Evolutionary conservation across 139 green algal genomes (phyloP).

Genomic region (Ettlia oleoabundans): DNA sequence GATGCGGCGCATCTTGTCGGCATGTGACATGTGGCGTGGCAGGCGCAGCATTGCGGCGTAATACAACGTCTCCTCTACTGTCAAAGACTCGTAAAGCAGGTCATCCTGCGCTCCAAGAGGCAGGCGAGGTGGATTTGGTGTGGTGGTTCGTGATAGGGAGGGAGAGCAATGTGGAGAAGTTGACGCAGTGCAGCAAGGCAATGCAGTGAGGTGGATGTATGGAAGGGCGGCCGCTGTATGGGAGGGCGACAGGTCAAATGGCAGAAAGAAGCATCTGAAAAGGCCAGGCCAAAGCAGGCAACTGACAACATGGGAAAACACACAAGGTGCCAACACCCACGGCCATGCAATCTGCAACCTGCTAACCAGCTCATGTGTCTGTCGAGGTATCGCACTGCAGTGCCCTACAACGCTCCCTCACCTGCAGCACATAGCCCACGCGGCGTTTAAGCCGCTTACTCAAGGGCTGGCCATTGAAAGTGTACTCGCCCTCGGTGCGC

Average conservation of each 20-base stretch:
- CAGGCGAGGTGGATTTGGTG: background rate
- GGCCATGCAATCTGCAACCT: too few relatives aligned
- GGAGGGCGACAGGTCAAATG: background rate
- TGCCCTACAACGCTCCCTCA: background rate
- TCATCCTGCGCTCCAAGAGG: slow-evolving; percentile 87
- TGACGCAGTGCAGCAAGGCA: too few relatives aligned
- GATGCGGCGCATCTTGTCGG: slow-evolving; percentile 72
- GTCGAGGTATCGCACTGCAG: too few relatives aligned
- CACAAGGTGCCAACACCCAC: too few relatives aligned
- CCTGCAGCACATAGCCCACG: slow-evolving; percentile 78
- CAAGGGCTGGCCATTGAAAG: slow-evolving; percentile 77
- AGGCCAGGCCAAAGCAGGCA: too few relatives aligned
- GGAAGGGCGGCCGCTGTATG: background rate
- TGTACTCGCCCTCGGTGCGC: slow-evolving; percentile 51
- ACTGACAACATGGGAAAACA: too few relatives aligned
- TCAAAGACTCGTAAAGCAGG: slow-evolving; percentile 83
- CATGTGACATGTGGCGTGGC: slow-evolving; percentile 66
- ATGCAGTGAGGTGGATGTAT: too few relatives aligned
- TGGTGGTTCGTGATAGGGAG: background rate
- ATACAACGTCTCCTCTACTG: slow-evolving; percentile 77
- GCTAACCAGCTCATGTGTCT: too few relatives aligned
- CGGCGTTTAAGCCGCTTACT: slow-evolving; percentile 61
- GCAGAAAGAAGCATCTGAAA: too few relatives aligned
- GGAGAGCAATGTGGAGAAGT: background rate
- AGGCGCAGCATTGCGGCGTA: slow-evolving; percentile 87